These are phyloP conservation scores for Alternaria conjuncta DNA, from an alignment of 2,329 filamentous ascomycete species.

Conservation along the genomic window DNA sequence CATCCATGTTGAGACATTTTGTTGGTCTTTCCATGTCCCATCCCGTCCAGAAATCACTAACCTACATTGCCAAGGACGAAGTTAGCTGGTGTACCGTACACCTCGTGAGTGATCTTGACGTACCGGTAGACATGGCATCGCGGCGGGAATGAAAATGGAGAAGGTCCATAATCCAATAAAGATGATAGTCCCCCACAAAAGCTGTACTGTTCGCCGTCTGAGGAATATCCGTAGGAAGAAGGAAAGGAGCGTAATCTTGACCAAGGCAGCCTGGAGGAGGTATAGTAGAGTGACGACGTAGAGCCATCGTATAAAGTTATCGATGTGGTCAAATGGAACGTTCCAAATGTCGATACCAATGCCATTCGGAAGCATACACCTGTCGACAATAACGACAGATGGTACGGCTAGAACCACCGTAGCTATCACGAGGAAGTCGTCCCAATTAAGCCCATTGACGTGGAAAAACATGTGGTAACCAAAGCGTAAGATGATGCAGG, in stretches of 20 bases:
- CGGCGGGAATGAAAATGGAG: constrained; percentile 17
- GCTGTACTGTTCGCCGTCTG: constrained; percentile 6
- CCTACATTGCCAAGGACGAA: background rate
- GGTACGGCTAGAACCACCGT: constrained; percentile 41
- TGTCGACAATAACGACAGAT: constrained; percentile 14
- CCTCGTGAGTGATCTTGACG: background rate
- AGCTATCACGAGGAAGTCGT: constrained; percentile 23
- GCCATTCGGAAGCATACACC: constrained; percentile 35
- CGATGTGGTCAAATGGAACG: constrained; percentile 49
- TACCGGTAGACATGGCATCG: constrained; percentile 43
- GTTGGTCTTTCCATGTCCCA: constrained; percentile 25
- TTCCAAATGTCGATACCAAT: constrained; percentile 60
- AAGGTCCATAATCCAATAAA: constrained; percentile 27
- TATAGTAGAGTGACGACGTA: constrained; percentile 40
- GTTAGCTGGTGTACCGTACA: background rate
- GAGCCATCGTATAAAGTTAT: constrained; percentile 45
- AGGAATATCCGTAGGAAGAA: constrained; percentile 38
- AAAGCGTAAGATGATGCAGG: constrained; percentile 42
- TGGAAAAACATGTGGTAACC: constrained; percentile 42
- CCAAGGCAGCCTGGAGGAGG: constrained; percentile 27
- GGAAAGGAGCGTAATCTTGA: constrained; percentile 34
- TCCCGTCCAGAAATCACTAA: constrained; percentile 30
- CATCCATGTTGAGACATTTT: constrained; percentile 41
- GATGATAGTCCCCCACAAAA: constrained; percentile 18
- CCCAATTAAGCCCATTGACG: background rate